Evolutionary conservation across 2,329 filamentous ascomycete genomes (phyloP), one percentile per base, ranked within the genome.

Genomic region (Fusarium secorum): DNA sequence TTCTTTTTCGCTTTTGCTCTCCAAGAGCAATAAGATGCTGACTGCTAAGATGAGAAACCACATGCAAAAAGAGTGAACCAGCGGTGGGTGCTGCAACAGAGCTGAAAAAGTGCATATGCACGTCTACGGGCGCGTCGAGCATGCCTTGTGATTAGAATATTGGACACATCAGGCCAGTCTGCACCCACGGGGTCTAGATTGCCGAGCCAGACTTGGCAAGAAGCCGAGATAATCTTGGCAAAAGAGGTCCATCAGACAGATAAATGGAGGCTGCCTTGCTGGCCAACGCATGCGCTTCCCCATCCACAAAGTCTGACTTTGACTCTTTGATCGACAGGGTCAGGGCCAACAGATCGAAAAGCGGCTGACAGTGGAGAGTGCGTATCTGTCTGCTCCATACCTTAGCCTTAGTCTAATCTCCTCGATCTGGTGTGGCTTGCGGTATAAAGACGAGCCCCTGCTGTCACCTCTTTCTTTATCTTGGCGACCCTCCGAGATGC

Each of bases 91-190:
- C 48, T 45, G 42, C 24, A 28, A 45, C 45, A 24, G 28, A 33
- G 45, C 45, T 33, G 45, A 49, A 49, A 48, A 48, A 24, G 17
- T 38, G 28, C 28, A 72, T 57, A 73, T 71, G 67, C 69, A 72
- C 30, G 53, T 62, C 20, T 32, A 67, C 59, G 70, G 49, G 69
- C 69, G 69, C 56, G 57, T 72, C 45, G 36, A 61, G 46, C 22
- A 45, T 24, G 62, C 42, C 56, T 54, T 38, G 57, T 67, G 57
- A 67, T 60, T 49, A 46, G 20, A 26, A 60, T 7, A 44, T 32
- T 38, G 44, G 17, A 32, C n/a, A 44, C 36, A 48, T 67, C 61
- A 68, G 55, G 41, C 54, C 53, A 46, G 48, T 54, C 39, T 64
- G 41, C 38, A 36, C n/a, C 48, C 20, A 59, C n/a, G 35, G 36